These are phyloP conservation scores for Forsythia viridissima DNA, from an alignment of 257 asterid genomes.

Conservation along the genomic window DNA sequence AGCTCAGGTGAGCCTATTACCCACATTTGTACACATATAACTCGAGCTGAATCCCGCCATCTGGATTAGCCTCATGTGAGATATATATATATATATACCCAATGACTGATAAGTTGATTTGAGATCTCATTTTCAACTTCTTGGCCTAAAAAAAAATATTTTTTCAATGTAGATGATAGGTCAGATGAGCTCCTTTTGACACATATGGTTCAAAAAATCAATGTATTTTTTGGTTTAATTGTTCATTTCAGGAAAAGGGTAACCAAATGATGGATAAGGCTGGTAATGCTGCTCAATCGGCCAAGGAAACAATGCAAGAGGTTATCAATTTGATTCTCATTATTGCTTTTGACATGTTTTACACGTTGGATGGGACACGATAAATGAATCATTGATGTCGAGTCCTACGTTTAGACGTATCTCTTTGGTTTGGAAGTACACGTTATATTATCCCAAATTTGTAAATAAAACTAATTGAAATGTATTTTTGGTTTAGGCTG, in stretches of 20 bases:
- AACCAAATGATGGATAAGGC: constrained; percentile 58
- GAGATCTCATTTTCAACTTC: background rate
- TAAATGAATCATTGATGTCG: too few species aligned
- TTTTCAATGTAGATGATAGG: too few species aligned
- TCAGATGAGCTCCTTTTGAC: too few species aligned
- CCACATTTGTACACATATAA: background rate
- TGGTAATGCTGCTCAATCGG: constrained; percentile 54
- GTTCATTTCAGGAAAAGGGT: constrained; percentile 51
- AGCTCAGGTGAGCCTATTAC: constrained; percentile 36
- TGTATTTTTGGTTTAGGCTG: background rate
- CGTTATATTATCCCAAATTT: too few species aligned
- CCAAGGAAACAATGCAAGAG: constrained; percentile 51
- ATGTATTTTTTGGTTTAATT: background rate
- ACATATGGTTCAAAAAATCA: too few species aligned
- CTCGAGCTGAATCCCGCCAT: background rate
- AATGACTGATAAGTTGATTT: too few species aligned
- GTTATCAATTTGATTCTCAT: constrained; percentile 16
- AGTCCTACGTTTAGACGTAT: too few species aligned
- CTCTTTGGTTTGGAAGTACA: too few species aligned
- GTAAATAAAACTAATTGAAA: too few species aligned
- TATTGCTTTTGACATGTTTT: background rate
- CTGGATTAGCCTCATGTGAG: too few species aligned
- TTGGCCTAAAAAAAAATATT: too few species aligned
- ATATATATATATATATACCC: too few species aligned
- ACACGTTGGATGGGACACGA: background rate